Evolutionary conservation across 345 rosid species (phyloP).

Genomic region (Viola odorata): DNA sequence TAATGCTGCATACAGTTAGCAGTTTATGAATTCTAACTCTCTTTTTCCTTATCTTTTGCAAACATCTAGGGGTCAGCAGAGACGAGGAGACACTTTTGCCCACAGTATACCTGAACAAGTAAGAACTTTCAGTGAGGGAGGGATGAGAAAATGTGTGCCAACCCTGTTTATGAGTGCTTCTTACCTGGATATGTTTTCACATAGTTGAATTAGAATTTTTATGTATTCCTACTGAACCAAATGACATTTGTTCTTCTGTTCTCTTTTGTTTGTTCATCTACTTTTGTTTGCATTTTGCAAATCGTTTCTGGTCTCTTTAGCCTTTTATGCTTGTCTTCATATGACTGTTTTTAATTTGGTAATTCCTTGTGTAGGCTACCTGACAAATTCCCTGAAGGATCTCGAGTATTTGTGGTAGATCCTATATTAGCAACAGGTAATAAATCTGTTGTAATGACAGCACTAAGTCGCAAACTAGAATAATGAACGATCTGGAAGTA

Average conservation of each 20-base stretch:
- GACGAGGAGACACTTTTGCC: conserved; percentile 86
- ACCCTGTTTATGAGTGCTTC: not conserved
- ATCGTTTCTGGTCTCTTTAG: not conserved
- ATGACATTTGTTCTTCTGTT: not conserved
- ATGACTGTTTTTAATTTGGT: conserved; percentile 7
- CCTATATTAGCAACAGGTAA: conserved; percentile 94
- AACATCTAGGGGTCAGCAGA: conserved; percentile 56
- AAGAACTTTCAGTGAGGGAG: conserved; percentile 24
- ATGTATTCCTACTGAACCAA: not conserved
- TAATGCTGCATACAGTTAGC: not conserved
- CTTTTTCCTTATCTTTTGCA: conserved; percentile 3
- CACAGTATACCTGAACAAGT: conserved; percentile 81
- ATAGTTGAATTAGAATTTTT: not conserved
- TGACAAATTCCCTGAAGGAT: conserved; percentile 50
- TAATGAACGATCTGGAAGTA: too few species aligned
- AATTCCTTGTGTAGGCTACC: conserved; percentile 58
- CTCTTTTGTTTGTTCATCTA: not conserved
- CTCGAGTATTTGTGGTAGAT: conserved; percentile 78
- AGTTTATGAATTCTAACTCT: not conserved
- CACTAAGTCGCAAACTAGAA: too few species aligned
- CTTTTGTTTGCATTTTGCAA: not conserved
- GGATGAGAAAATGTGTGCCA: not conserved
- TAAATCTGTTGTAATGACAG: not conserved
- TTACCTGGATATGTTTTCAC: not conserved
- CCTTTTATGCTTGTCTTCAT: not conserved